These are phyloP conservation scores for Erigeron philadelphicus DNA, from an alignment of 140 eudicot species.

Conservation along the genomic window DNA sequence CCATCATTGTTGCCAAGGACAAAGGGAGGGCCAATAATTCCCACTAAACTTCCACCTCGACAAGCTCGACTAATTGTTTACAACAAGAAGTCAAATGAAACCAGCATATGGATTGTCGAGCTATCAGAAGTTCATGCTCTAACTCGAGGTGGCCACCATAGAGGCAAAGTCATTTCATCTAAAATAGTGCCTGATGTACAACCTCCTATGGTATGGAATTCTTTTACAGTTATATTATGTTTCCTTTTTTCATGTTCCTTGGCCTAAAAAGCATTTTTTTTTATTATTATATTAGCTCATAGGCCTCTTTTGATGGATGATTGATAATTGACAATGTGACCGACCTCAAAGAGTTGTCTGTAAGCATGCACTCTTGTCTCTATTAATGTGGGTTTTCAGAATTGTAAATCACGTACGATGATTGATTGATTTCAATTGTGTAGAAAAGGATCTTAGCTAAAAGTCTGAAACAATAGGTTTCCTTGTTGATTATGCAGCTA, in stretches of 20 bases:
- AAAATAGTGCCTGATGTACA: conserved; percentile 81
- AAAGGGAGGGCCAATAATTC: conserved; percentile 85
- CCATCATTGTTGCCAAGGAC: conserved; percentile 82
- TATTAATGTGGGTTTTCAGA: background rate
- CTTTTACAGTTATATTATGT: background rate
- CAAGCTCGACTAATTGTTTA: conserved; percentile 90
- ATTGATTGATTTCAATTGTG: background rate
- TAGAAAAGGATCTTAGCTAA: conserved; percentile 12
- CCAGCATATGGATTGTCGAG: conserved; percentile 93
- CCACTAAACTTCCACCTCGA: conserved; percentile 89
- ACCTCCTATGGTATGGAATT: conserved; percentile 82
- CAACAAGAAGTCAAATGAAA: conserved; percentile 84
- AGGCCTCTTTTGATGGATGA: background rate
- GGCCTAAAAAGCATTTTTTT: background rate
- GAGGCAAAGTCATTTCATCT: conserved; percentile 94
- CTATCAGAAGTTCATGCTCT: conserved; percentile 86
- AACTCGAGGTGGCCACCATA: conserved; percentile 95
- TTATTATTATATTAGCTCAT: background rate
- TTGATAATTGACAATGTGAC: conserved; percentile 6
- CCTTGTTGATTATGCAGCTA: conserved; percentile 6
- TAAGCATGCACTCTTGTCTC: conserved; percentile 9
- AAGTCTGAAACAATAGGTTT: background rate
- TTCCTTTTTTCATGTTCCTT: background rate
- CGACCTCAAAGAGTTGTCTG: conserved; percentile 1
- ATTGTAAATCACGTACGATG: no score